These are phyloP conservation scores for Phytophthora agathidicida DNA, from an alignment of 352 stramenopile genomes.

Conservation along the genomic window DNA sequence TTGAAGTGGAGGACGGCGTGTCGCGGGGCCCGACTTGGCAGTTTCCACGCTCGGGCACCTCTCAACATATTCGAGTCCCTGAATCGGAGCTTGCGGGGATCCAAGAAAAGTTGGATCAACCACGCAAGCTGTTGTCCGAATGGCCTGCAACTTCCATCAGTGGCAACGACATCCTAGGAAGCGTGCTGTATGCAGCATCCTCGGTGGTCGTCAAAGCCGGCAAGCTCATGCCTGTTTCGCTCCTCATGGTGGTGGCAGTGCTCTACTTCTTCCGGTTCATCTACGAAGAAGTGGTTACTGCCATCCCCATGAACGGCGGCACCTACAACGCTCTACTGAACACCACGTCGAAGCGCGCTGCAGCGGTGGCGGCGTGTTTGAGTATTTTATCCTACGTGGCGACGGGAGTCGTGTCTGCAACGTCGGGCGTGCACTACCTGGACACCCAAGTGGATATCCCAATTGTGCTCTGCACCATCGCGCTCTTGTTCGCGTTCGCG, in stretches of 20 bases:
- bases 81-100: slow-evolving; percentile 37
- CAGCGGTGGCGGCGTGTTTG: slow-evolving; percentile 76
- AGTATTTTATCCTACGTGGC: slow-evolving; percentile 91
- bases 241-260: slow-evolving; percentile 68
- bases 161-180: slow-evolving; percentile 90
- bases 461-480: slow-evolving; percentile 40
- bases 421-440: slow-evolving; percentile 78
- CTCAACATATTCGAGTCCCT: slow-evolving; percentile 33
- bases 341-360: slow-evolving; percentile 83
- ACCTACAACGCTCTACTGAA: slow-evolving; percentile 91
- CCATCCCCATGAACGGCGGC: slow-evolving; percentile 87
- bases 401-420: slow-evolving; percentile 67
- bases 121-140: slow-evolving; percentile 48
- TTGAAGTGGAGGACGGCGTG: slow-evolving; percentile 39
- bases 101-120: slow-evolving; percentile 26
- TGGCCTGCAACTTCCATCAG: slow-evolving; percentile 86
- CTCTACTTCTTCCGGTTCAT: slow-evolving; percentile 77
- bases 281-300: slow-evolving; percentile 87
- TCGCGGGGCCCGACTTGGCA: slow-evolving; percentile 34
- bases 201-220: slow-evolving; percentile 53
- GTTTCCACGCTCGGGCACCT: slow-evolving; percentile 36
- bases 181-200: slow-evolving; percentile 66
- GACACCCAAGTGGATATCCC: slow-evolving; percentile 61
- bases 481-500: slow-evolving; percentile 78
- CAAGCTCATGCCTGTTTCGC: slow-evolving; percentile 76